These are phyloP conservation scores for Saccharomycopsis babjevae DNA, from an alignment of 805 yeast species.

Conservation along the genomic window DNA sequence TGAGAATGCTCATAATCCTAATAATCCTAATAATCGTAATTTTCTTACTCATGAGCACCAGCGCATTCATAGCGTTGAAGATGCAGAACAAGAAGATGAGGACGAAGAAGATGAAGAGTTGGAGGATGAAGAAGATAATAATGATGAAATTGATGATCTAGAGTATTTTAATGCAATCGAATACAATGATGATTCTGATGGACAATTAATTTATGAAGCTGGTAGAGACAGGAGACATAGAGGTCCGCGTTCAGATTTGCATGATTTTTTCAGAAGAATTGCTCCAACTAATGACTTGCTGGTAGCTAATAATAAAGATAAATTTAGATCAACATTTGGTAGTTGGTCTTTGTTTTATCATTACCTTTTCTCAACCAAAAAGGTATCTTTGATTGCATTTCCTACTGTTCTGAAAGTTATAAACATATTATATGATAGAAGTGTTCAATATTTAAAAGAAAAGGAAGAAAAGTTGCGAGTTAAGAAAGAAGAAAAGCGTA, in stretches of 20 bases:
- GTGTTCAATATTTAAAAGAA: constrained; percentile 22
- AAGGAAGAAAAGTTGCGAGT: not conserved
- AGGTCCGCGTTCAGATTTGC: not conserved
- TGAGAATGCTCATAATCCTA: not conserved
- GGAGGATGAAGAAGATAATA: not conserved
- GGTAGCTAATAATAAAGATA: not conserved
- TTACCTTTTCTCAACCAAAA: constrained; percentile 11
- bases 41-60: not conserved
- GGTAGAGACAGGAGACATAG: not conserved
- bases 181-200: not conserved
- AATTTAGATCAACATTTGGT: not conserved
- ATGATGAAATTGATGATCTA: not conserved
- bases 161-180: not conserved
- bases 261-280: not conserved
- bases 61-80: no score
- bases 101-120: not conserved
- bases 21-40: not conserved
- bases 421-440: constrained; percentile 38
- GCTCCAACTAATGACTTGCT: not conserved
- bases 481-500: constrained; percentile 25
- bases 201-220: not conserved
- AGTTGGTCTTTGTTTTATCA: not conserved
- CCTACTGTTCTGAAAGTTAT: constrained; percentile 35
- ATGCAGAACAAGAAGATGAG: not conserved
- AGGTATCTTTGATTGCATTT: constrained; percentile 14